Conservation (phyloP, 371 early-diverging fungal genomes). For the Cokeromyces recurvatus region DNA sequence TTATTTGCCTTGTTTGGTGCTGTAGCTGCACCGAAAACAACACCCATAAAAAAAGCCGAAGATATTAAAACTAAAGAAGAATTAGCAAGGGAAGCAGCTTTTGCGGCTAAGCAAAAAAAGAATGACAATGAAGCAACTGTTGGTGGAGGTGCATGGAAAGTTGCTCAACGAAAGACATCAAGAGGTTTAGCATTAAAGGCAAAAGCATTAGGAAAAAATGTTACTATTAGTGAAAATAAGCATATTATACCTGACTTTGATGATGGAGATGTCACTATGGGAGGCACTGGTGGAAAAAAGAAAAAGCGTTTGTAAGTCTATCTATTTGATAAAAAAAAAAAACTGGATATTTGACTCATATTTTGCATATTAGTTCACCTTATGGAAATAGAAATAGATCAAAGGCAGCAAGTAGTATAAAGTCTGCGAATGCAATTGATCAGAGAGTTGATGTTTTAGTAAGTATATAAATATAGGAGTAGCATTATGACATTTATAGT, state of each 20-base stretch:
- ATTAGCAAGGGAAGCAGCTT: constrained; percentile 10
- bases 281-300: constrained; percentile 28
- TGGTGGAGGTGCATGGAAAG: constrained; percentile 27
- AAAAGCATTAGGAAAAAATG: constrained; percentile 16
- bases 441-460: constrained; percentile 31
- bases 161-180: constrained; percentile 3
- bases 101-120: not conserved
- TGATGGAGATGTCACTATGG: constrained; percentile 31
- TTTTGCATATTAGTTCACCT: constrained; percentile 21
- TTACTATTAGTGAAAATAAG: constrained; percentile 23
- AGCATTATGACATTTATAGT: not conserved
- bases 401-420: constrained; percentile 3
- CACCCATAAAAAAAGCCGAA: constrained; percentile 3
- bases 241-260: constrained; percentile 11
- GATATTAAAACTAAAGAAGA: constrained; percentile 12
- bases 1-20: constrained; percentile 36
- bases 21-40: not conserved
- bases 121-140: not conserved
- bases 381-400: constrained; percentile 24
- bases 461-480: not conserved
- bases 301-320: constrained; percentile 30
- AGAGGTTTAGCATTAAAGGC: constrained; percentile 21
- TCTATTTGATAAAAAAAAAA: not conserved
- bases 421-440: not conserved
- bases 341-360: no score